Evolutionary conservation across 257 asterid species (phyloP), one percentile per base, ranked within the genome.

Genomic region (Primulina tabacum): DNA sequence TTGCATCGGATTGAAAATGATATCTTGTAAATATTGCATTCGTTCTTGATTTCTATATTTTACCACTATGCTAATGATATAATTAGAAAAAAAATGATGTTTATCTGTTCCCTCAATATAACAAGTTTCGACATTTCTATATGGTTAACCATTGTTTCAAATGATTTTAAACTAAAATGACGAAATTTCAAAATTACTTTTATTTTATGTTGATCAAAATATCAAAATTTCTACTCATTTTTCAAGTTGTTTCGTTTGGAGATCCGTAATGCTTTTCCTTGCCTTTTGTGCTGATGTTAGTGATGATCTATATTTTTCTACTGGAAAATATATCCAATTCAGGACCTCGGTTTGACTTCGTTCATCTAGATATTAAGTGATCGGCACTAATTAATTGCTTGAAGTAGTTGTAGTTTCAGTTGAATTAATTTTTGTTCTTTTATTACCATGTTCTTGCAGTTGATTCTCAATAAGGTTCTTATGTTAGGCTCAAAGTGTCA

Each of bases 381-480:
- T 30, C 62, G 65, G 21, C 50, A 29, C 60, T 34, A 33, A 29
- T 67, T 16, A 55, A 17, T 35, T 43, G 18, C 57, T 32, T 73
- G 60, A 66, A 72, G 32, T 24, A 70, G 55, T 60, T 53, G 53
- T 21, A 37, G 5, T 55, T 59, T 67, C 40, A 26, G 26, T 32
- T 57, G 66, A 57, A 60, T 71, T 73, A 40, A 77, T 61, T 65
- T 52, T 65, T 35, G 57, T 75, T 28, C 29, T 40, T 43, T 67
- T 62, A 28, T 72, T 70, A 32, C 60, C 55, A 8, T 73, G 66
- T 47, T 78, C 57, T 37, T 78, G 82, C 90, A 93, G 97, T 76
- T 89, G 84, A 77, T 87, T 38, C 85, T 90, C 71, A 87, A 82
- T 78, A 89, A 81, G 89, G 90, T 93, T 82, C 88, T 93, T 80